Base-by-base conservation (phyloP, 108 stramenopile genomes). In the Fragilaria crotonensis region DNA sequence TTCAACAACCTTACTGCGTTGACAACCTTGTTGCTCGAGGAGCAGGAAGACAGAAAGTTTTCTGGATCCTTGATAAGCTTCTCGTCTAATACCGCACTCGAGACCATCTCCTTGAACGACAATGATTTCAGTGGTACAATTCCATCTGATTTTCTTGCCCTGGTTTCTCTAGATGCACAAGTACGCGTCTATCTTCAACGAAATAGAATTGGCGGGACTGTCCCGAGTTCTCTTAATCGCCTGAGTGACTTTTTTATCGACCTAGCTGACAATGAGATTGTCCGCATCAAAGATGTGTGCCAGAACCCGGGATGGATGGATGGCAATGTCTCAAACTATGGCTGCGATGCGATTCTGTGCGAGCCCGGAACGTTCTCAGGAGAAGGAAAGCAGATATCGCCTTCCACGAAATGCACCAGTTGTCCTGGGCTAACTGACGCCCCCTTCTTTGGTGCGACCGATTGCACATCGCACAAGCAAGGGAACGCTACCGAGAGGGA, bases 201-300 rank as follows among this genome's bases (percentile, higher is more conserved):
- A 19, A 81, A 81, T 66, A 53, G 54, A 19, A 59, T 81, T 11
- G 54, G 52, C 1, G 80, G 76, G n/a, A 51, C 64, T 25, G 25
- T 81, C 30, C 76, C 80, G 7, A 61, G 55, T 75, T 60, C 73
- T 2, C 30, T 71, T 20, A 52, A 63, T 14, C 61, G 62, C 0
- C 76, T 91, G 32, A 48, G 73, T 19, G 32, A 71, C n/a, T 58
- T 92, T 1, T 76, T 79, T 30, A 78, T 91, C 28, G 80, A 87
- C 51, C 74, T 87, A 45, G 68, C 74, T 18, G 80, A 80, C 30
- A 91, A 91, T 54, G 70, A 72, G 25, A 57, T 92, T 29, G 60
- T 77, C 52, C 61, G 51, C 11, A 56, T 92, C 25, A 76, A 63
- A 44, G 30, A 62, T 25, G 66, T 87, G 57, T 91, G 89, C 28